Evolutionary conservation across 495 filamentous ascomycete genomes (phyloP).

Genomic region (Chaetomium tenue): DNA sequence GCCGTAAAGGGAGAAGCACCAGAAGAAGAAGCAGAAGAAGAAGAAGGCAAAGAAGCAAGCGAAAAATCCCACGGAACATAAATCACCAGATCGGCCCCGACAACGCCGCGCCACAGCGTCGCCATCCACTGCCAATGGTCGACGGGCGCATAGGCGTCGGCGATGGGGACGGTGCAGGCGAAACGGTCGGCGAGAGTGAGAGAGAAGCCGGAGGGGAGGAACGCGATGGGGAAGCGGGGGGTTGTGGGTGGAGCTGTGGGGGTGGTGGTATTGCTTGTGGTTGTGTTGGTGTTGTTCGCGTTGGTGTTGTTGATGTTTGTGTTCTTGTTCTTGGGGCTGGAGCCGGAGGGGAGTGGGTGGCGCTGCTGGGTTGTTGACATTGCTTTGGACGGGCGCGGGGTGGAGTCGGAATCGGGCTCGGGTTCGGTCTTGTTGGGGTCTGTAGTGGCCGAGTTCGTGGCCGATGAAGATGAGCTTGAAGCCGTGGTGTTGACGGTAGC

Average conservation of each 20-base stretch:
- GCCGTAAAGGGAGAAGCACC: neutral
- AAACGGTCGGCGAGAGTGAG: slow-evolving; percentile 74
- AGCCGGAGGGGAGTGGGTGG: neutral
- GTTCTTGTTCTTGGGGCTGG: neutral
- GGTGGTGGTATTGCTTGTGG: slow-evolving; percentile 4
- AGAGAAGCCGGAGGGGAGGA: slow-evolving; percentile 68
- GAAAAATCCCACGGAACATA: no score
- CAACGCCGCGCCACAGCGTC: slow-evolving; percentile 83
- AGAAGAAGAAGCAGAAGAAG: neutral
- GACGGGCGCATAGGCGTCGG: slow-evolving; percentile 71
- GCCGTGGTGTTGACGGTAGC: neutral
- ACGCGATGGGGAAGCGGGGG: slow-evolving; percentile 57
- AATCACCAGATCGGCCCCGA: slow-evolving; percentile 84
- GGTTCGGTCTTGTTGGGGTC: neutral
- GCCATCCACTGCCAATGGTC: slow-evolving; percentile 99
- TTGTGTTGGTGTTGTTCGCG: neutral
- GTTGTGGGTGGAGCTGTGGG: neutral
- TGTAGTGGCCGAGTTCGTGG: neutral
- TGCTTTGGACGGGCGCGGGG: neutral
- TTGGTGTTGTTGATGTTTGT: slow-evolving; percentile 3
- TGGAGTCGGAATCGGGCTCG: slow-evolving; percentile 5
- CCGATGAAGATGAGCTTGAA: slow-evolving; percentile 4
- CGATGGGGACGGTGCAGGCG: slow-evolving; percentile 67
- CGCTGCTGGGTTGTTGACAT: neutral
- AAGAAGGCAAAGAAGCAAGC: neutral